These are phyloP conservation scores for Escallonia herrerae DNA, from an alignment of 129 eudicot genomes.

Conservation along the genomic window DNA sequence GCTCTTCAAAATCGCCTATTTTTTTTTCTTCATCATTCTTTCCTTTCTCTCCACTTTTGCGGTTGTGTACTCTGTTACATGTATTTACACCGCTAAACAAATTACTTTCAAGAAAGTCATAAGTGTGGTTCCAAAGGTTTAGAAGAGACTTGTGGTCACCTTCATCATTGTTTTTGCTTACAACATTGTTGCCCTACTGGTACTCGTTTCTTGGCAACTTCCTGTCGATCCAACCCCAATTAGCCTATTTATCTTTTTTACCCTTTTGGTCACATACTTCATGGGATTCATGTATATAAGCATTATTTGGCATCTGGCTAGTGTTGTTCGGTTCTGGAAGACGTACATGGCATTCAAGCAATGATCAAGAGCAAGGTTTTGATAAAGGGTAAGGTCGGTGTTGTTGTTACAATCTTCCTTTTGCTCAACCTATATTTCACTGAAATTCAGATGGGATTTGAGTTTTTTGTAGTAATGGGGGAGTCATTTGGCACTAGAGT, in stretches of 20 bases:
- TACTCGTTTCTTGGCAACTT: slow-evolving; percentile 7
- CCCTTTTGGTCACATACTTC: slow-evolving; percentile 21
- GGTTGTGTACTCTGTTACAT: slow-evolving; percentile 39
- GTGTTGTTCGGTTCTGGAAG: slow-evolving; percentile 52
- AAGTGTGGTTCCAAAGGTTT: slow-evolving; percentile 51
- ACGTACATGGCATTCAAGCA: slow-evolving; percentile 39
- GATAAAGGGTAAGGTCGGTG: slow-evolving; percentile 36
- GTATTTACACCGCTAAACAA: slow-evolving; percentile 34
- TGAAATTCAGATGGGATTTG: slow-evolving; percentile 25
- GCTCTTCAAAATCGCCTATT: slow-evolving; percentile 32
- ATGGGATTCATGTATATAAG: slow-evolving; percentile 27
- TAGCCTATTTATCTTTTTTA: slow-evolving; percentile 2
- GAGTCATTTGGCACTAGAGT: slow-evolving; percentile 8
- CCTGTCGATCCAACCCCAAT: slow-evolving; percentile 5
- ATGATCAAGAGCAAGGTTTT: slow-evolving; percentile 41
- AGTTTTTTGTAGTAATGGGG: slow-evolving; percentile 18
- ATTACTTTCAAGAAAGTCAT: slow-evolving; percentile 29
- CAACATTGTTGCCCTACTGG: slow-evolving; percentile 19
- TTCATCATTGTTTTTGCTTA: slow-evolving; percentile 22
- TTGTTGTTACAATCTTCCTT: slow-evolving; percentile 14
- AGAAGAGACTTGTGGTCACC: slow-evolving; percentile 52
- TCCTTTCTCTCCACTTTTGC: slow-evolving; percentile 45
- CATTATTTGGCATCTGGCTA: slow-evolving; percentile 43
- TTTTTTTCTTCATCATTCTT: slow-evolving; percentile 26
- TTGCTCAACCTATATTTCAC: slow-evolving; percentile 28